A percentile compares a stretch with the other conserved stretches of the same genome.
These are phyloP conservation scores for Trametes gibbosa DNA, from an alignment of 768 basidiomycete genomes.

Conservation along the genomic window DNA sequence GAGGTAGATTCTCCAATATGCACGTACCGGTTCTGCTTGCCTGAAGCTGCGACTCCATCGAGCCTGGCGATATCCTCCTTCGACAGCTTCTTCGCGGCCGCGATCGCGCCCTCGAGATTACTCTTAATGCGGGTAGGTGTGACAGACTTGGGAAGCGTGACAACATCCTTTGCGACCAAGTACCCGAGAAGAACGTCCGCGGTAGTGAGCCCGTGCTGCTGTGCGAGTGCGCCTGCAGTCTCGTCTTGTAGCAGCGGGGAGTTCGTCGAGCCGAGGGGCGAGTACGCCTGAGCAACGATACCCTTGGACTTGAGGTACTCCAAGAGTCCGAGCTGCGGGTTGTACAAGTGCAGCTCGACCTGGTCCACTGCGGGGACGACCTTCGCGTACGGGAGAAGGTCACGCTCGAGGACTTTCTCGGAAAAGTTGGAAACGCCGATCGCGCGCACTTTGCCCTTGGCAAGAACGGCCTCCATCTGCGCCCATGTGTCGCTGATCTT, in stretches of 20 bases:
- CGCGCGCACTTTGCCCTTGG: conserved; percentile 61
- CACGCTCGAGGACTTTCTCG: conserved; percentile 62
- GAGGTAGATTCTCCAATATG: background rate
- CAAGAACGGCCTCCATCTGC: conserved; percentile 73
- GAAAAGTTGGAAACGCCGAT: conserved; percentile 83
- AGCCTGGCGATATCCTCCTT: conserved; percentile 52
- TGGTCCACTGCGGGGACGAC: conserved; percentile 72
- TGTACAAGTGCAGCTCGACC: conserved; percentile 74
- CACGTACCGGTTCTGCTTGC: conserved; percentile 61
- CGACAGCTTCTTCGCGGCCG: conserved; percentile 45
- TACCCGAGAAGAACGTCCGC: conserved; percentile 63
- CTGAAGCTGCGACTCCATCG: conserved; percentile 52
- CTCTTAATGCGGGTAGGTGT: conserved; percentile 63
- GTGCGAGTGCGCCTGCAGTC: conserved; percentile 55
- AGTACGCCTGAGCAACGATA: conserved; percentile 77
- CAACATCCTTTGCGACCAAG: conserved; percentile 62
- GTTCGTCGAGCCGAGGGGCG: conserved; percentile 70
- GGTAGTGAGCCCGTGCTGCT: conserved; percentile 50
- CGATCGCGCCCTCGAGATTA: conserved; percentile 52
- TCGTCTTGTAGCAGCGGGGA: conserved; percentile 67
- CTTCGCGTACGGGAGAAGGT: conserved; percentile 63
- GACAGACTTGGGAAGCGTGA: conserved; percentile 77
- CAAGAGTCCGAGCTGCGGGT: conserved; percentile 68
- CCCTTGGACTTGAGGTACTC: conserved; percentile 60
- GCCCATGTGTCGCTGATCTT: conserved; percentile 75